phyloP scores from a whole-genome alignment of 2,329 filamentous ascomycete species.

The Arachnomyces sp. region DNA sequence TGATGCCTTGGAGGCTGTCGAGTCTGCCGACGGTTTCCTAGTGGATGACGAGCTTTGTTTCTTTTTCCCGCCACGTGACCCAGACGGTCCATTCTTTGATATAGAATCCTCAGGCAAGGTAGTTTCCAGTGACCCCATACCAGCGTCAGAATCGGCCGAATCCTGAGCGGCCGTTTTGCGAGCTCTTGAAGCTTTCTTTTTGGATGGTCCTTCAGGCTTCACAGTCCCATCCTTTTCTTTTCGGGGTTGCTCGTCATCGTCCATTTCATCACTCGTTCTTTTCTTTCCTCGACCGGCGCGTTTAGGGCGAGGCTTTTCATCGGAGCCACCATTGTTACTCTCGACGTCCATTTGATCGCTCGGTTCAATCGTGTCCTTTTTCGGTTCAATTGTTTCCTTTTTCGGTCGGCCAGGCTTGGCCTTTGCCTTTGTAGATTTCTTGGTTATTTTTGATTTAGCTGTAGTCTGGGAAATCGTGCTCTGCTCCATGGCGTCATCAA shows the following conservation, averaged over 20 bases:
- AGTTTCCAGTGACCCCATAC: conserved; percentile 25
- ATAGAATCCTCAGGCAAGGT: conserved; percentile 12
- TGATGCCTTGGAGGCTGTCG: conserved; percentile 41
- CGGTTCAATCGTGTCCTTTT: conserved; percentile 41
- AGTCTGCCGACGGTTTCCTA: conserved; percentile 44
- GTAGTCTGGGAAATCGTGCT: conserved; percentile 46
- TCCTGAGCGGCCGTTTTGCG: conserved; percentile 42
- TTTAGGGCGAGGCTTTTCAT: conserved; percentile 30
- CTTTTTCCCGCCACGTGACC: conserved; percentile 22
- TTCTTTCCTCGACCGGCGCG: conserved; percentile 48
- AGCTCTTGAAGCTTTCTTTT: conserved; percentile 52
- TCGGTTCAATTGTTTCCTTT: too few relatives aligned
- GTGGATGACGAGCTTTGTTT: conserved; percentile 35
- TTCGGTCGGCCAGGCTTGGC: conserved; percentile 31
- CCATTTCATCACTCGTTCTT: conserved; percentile 52
- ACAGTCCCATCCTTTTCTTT: conserved; percentile 12
- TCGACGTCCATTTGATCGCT: conserved; percentile 25
- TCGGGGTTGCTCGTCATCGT: conserved; percentile 18
- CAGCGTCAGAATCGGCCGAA: conserved; percentile 24
- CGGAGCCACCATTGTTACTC: conserved; percentile 16
- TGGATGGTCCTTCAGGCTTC: conserved; percentile 40
- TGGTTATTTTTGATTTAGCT: conserved; percentile 50
- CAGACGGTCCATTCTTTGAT: conserved; percentile 37
- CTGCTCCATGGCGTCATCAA: conserved; percentile 50
- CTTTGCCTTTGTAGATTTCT: conserved; percentile 32